Conservation (phyloP, 495 filamentous ascomycete species). For the Pyronema domesticum region DNA sequence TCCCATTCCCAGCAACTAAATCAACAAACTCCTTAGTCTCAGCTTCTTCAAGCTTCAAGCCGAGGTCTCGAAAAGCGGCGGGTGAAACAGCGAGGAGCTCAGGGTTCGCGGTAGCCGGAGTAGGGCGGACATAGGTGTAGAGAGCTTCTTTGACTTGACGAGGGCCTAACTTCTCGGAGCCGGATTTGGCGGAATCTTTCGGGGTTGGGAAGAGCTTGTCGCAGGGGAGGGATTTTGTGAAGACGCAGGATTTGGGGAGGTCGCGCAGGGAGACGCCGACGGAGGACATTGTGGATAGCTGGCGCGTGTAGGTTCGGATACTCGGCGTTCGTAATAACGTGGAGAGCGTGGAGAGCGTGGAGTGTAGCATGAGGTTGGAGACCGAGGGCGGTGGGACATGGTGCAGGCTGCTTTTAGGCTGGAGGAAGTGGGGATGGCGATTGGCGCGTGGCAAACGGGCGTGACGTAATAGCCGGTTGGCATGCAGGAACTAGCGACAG, state of each 20-base stretch:
- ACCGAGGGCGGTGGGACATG: too few relatives aligned
- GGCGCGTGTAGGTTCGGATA: too few relatives aligned
- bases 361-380: too few relatives aligned
- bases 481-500: too few relatives aligned
- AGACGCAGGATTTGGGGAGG: conserved; percentile 70
- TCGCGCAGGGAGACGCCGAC: conserved; percentile 37
- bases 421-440: too few relatives aligned
- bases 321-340: too few relatives aligned
- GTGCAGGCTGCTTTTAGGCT: too few relatives aligned
- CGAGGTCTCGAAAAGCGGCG: conserved; percentile 60
- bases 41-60: conserved; percentile 47
- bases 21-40: conserved; percentile 56
- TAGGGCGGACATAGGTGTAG: conserved; percentile 80
- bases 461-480: too few relatives aligned
- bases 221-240: conserved; percentile 50
- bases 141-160: conserved; percentile 70
- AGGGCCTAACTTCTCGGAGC: conserved; percentile 56
- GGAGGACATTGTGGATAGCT: background rate
- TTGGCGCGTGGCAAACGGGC: too few relatives aligned
- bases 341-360: too few relatives aligned
- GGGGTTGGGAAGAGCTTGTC: conserved; percentile 71
- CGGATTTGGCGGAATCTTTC: conserved; percentile 56
- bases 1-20: conserved; percentile 61
- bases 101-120: conserved; percentile 39
- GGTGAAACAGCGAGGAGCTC: conserved; percentile 67